Evolutionary conservation across 2,329 filamentous ascomycete species (phyloP), one percentile per base, ranked within the genome.

Genomic region (Colletotrichum magnum): DNA sequence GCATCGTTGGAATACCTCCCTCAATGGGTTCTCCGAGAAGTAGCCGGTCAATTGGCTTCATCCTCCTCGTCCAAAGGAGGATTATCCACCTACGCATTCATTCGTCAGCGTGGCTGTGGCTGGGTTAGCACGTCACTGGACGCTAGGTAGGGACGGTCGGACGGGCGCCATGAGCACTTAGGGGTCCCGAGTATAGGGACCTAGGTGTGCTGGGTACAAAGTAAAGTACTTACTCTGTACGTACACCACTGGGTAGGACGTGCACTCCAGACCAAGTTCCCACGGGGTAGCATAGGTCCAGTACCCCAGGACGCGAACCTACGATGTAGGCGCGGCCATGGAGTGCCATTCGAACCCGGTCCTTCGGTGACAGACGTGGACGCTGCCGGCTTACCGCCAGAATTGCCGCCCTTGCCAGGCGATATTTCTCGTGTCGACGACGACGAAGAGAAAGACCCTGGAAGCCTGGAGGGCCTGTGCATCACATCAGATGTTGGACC

Each of bases 71-170:
- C 47, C 47, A 50, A 50, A 24, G 47, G 21, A 24, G 59, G 62
- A 47, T 41, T 53, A 45, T 36, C 7, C 7, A 6, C 32, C 32
- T 10, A 36, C 10, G 32, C 32, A 36, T 36, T 36, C 32, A 54
- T 56, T 60, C 51, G 56, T 28, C 51, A 43, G 62, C 36, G 54
- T 69, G 66, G 66, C 36, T 52, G 62, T 61, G 66, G 66, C 66
- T 69, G 56, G 51, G 45, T 47, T 57, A 61, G 62, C 63, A 51
- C 56, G 56, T 52, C 56, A 47, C 56, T 57, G 41, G 65, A 52
- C 21, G 50, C 66, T 57, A 60, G 26, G 43, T 57, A 60, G 26
- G 43, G 18, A 53, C 58, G 58, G 47, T 60, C 26, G 32, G 47
- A 10, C 32, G 32, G 47, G 10, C 32, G 9, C 32, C 32, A 61